phyloP scores from a whole-genome alignment of 129 eudicot genomes.

The Dittrichia graveolens region DNA sequence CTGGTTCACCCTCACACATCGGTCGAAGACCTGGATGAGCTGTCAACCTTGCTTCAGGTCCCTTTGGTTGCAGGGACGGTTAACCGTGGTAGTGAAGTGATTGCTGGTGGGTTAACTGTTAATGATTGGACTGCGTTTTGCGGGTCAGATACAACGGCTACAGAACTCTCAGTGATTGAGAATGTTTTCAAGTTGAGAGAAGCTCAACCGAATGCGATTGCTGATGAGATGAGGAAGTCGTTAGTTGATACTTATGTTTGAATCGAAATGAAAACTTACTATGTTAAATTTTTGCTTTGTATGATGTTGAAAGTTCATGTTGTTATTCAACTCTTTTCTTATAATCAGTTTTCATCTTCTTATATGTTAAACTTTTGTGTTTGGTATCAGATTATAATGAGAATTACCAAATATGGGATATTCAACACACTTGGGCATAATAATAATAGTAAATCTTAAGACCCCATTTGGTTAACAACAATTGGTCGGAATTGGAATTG shows the following conservation, averaged over 20 bases:
- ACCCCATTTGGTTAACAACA: too few species aligned
- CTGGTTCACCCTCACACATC: conserved; percentile 95
- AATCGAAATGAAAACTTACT: background rate
- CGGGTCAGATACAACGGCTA: conserved; percentile 91
- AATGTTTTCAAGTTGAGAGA: conserved; percentile 91
- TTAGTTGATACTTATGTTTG: conserved; percentile 68
- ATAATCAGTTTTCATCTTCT: background rate
- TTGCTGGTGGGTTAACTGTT: conserved; percentile 83
- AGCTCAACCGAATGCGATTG: conserved; percentile 65
- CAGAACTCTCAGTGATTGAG: conserved; percentile 84
- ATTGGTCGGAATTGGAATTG: too few species aligned
- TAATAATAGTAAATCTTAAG: too few species aligned
- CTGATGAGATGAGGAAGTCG: conserved; percentile 79
- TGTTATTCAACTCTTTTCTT: background rate
- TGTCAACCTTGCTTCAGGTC: conserved; percentile 90
- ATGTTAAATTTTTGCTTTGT: background rate
- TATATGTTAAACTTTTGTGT: conserved; percentile 12
- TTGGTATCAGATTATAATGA: background rate
- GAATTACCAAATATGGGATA: background rate
- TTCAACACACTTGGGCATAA: background rate
- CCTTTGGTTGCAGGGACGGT: conserved; percentile 98
- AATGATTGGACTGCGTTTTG: conserved; percentile 98
- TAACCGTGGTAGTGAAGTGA: conserved; percentile 92
- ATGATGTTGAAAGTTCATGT: conserved; percentile 16
- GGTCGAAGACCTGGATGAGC: conserved; percentile 87